phyloP scores from a whole-genome alignment of 2,329 filamentous ascomycete genomes.

The Fusarium avenaceum region DNA sequence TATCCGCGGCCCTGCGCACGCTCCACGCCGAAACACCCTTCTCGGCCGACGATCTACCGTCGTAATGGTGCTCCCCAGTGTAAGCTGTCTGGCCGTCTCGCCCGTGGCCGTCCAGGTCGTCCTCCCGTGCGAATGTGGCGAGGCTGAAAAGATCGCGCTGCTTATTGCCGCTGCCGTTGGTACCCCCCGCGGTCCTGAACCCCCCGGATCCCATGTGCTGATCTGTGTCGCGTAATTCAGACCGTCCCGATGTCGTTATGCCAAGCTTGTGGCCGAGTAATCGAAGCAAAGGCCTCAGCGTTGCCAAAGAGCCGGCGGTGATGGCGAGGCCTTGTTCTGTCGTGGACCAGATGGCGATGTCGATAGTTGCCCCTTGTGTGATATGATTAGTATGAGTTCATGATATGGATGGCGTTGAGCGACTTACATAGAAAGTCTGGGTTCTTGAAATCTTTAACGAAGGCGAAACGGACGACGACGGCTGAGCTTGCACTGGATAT shows the following conservation, averaged over 20 bases:
- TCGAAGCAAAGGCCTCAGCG: constrained; percentile 61
- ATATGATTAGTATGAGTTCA: constrained; percentile 13
- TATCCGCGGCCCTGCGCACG: constrained; percentile 19
- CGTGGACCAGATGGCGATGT: constrained; percentile 64
- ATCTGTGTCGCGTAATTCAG: constrained; percentile 38
- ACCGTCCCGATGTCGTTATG: constrained; percentile 41
- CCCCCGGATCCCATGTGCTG: constrained; percentile 25
- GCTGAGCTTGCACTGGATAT: constrained; percentile 58
- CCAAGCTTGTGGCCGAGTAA: constrained; percentile 52
- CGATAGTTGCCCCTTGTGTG: constrained; percentile 53
- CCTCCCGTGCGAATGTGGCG: constrained; percentile 48
- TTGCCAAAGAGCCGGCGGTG: constrained; percentile 62
- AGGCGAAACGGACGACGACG: constrained; percentile 58
- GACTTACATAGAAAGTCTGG: constrained; percentile 60
- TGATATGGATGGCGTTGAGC: neutral
- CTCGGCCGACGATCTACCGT: constrained; percentile 24
- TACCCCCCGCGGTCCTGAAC: constrained; percentile 19
- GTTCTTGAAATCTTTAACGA: constrained; percentile 55
- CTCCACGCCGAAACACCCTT: constrained; percentile 35
- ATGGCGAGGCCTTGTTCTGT: constrained; percentile 63
- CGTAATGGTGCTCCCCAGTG: constrained; percentile 36
- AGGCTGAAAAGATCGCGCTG: constrained; percentile 48
- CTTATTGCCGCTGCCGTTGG: constrained; percentile 23
- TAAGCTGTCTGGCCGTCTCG: constrained; percentile 39
- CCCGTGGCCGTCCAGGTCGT: constrained; percentile 41